Evolutionary conservation across 192 early-diverging fungal species (phyloP), one percentile per base, ranked within the genome.

Genomic region (Backusella parvicylindrica): DNA sequence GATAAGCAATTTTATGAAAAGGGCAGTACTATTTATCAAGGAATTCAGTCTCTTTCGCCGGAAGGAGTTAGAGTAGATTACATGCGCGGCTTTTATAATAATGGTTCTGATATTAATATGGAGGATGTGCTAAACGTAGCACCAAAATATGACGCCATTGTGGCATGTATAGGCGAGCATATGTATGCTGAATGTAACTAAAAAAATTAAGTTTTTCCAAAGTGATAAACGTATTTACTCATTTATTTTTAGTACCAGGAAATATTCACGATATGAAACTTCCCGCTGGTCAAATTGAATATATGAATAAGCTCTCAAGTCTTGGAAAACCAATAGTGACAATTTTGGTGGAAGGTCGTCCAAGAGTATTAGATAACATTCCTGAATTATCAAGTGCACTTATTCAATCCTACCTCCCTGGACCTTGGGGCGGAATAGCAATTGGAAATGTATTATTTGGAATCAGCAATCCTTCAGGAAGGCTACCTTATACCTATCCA

Each of bases 401-500:
- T 5, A 68, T 91, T 12, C 77, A 81, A 50, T 77, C 86, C 0
- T 88, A 88, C 65, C 50, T 88, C 26, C 90, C 89, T 2, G 90
- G 90, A 28, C 81, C 86, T 32, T 88, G 88, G 76, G 90, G 81
- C 41, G 90, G 88, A 63, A 65, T 76, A 18, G 86, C 90, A 0
- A 83, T 90, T 41, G 89, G 85, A 28, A 85, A 91, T 65, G 70
- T 86, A 13, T 76, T 91, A 30, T 88, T 86, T 38, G 90, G 90
- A 23, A 41, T 76, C 23, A 76, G 81, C 70, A 88, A 87, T 71
- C 90, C 90, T 0, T 86, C 84, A 4, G 90, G 89, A 33, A 81
- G 86, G 0, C 77, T 85, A 56, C 89, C 90, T 3, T 83, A 88
- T 70, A 87, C 89, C 8, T 91, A 88, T 75, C 90, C 89, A 0